Conservation (phyloP, 2,329 filamentous ascomycete species). For the Colletotrichum cereale region DNA sequence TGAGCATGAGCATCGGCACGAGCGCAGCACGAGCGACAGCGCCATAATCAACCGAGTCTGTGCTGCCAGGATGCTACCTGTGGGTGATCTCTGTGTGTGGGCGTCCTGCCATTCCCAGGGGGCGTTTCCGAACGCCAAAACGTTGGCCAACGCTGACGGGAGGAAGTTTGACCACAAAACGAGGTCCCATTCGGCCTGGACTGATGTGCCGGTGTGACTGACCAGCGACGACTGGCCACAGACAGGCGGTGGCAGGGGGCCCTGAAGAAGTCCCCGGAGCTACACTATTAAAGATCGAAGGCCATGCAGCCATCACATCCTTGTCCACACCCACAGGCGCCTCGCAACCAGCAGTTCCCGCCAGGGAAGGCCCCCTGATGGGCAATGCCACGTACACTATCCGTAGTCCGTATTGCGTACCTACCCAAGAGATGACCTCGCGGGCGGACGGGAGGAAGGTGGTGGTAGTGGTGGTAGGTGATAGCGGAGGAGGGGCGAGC, state of each 20-base stretch:
- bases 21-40: constrained; percentile 14
- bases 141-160: constrained; percentile 35
- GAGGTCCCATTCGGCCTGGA: constrained; percentile 38
- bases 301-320: constrained; percentile 40
- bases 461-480: neutral
- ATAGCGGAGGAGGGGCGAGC: constrained; percentile 1
- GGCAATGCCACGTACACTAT: constrained; percentile 40
- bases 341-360: constrained; percentile 39
- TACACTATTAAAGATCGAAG: constrained; percentile 43
- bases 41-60: constrained; percentile 20
- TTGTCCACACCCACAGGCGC: constrained; percentile 37
- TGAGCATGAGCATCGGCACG: constrained; percentile 8
- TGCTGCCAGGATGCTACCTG: constrained; percentile 30
- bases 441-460: constrained; percentile 10
- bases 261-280: constrained; percentile 43
- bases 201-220: constrained; percentile 38
- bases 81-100: constrained; percentile 30
- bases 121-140: constrained; percentile 39
- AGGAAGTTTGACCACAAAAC: constrained; percentile 38
- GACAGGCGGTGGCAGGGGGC: constrained; percentile 40
- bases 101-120: constrained; percentile 26
- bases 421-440: constrained; percentile 35
- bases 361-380: constrained; percentile 38
- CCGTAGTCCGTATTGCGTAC: neutral
- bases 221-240: constrained; percentile 28